Evolutionary conservation across 2,329 filamentous ascomycete species (phyloP), one percentile per base, ranked within the genome.

Genomic region (Phaeophleospora eucalypticola): DNA sequence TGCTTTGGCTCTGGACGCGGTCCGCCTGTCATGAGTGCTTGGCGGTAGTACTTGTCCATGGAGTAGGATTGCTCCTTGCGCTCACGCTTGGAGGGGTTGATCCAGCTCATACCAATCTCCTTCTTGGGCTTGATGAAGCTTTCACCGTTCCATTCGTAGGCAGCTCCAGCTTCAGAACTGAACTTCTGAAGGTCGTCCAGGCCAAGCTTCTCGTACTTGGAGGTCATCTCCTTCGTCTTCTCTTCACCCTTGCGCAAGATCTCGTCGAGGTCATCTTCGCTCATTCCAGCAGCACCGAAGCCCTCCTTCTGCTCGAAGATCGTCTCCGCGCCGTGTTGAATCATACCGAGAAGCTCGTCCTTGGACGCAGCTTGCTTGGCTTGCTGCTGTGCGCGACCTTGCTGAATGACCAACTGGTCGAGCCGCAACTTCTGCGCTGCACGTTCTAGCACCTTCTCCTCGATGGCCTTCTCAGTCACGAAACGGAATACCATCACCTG

Each of bases 91-190:
- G 91, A 84, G 2, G 93, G 94, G 61, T 98, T 95, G 72, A 98
- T 98, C 94, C 94, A 98, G 63, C 77, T 90, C 56, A 96, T 80
- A 40, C 88, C 89, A 53, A 96, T 88, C 41, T 95, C 89, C 68
- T 94, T 95, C 65, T 73, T 74, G 64, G 84, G 81, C 48, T 86
- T 87, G 43, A 89, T 87, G 66, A 98, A 98, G 61, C 91, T 91
- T 70, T 97, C 85, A 38, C 93, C 93, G 55, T 98, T 98, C 94
- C 94, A 98, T 65, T 97, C 93, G 62, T 98, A 98, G 0, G 94
- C 90, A 24, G 52, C 57, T 8, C 51, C 52, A 45, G 89, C 95
- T 61, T 98, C 93, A 0, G 91, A 96, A 1, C 86, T 93, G 69
- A 98, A 98, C 64, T 97, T 97, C 65, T 98, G 93, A 36, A 98